phyloP scores from a whole-genome alignment of 768 basidiomycete species.

The Xerocomus potaroensis region DNA sequence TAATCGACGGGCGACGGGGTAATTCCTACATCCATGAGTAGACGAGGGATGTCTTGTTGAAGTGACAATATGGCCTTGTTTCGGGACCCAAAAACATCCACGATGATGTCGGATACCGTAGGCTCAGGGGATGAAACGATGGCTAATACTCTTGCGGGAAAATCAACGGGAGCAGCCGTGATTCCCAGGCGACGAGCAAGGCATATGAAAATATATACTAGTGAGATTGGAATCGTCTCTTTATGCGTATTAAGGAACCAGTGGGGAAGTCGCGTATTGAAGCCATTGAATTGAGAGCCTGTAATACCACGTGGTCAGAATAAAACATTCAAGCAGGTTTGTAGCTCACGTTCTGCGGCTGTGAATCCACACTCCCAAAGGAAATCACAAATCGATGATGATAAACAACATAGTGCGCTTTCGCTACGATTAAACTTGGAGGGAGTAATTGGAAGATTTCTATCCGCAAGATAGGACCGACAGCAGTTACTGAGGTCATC shows the following conservation, averaged over 20 bases:
- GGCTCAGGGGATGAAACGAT: slow-evolving; percentile 41
- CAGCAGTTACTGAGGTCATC: slow-evolving; percentile 40
- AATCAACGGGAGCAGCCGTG: slow-evolving; percentile 49
- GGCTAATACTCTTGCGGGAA: slow-evolving; percentile 52
- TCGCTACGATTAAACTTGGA: slow-evolving; percentile 32
- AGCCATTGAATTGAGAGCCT: slow-evolving; percentile 39
- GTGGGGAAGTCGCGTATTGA: slow-evolving; percentile 59
- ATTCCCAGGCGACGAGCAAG: slow-evolving; percentile 50
- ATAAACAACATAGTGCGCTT: slow-evolving; percentile 25
- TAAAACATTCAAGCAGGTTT: neutral
- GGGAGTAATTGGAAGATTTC: slow-evolving; percentile 28
- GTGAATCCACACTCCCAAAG: slow-evolving; percentile 48
- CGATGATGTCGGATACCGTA: slow-evolving; percentile 34
- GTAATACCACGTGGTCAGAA: slow-evolving; percentile 1
- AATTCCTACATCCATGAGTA: slow-evolving; percentile 27
- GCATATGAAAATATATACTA: slow-evolving; percentile 55
- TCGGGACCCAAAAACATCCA: slow-evolving; percentile 46
- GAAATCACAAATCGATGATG: slow-evolving; percentile 45
- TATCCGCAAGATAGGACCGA: slow-evolving; percentile 32
- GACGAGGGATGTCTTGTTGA: slow-evolving; percentile 32
- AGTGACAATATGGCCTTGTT: slow-evolving; percentile 32
- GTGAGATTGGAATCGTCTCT: slow-evolving; percentile 53
- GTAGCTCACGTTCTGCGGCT: slow-evolving; percentile 38
- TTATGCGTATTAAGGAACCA: slow-evolving; percentile 47
- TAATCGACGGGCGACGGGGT: slow-evolving; percentile 12